Evolutionary conservation across 306 rosid species (phyloP).

Genomic region (Echinosophora koreensis): DNA sequence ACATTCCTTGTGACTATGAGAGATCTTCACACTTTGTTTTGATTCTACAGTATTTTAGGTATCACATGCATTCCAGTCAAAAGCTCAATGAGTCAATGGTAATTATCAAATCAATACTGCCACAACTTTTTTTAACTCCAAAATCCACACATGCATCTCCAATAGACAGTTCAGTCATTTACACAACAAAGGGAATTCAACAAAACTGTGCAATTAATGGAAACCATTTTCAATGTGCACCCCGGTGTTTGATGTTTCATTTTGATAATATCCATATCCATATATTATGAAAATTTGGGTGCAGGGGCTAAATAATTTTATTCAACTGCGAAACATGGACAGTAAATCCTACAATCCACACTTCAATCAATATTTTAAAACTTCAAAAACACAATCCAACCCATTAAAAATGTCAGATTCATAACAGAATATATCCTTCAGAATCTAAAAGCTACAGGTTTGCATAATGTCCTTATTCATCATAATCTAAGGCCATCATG

Average conservation of each 20-base stretch:
- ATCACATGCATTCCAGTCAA: background rate
- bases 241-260: background rate
- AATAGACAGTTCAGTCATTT: background rate
- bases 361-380: slow-evolving; percentile 21
- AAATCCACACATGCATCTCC: background rate
- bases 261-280: background rate
- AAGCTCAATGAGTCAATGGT: background rate
- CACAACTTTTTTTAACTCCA: background rate
- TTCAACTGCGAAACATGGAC: too few species aligned
- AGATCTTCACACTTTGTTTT: background rate
- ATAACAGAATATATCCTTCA: slow-evolving; percentile 30
- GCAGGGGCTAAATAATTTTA: background rate
- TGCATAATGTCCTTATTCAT: slow-evolving; percentile 55
- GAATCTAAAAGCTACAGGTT: slow-evolving; percentile 32
- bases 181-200: background rate
- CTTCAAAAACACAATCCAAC: background rate
- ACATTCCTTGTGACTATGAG: background rate
- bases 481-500: slow-evolving; percentile 45
- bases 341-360: background rate
- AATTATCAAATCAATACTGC: background rate
- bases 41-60: background rate
- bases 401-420: background rate
- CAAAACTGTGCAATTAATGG: background rate
- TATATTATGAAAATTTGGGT: background rate
- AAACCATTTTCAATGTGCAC: too few species aligned